Evolutionary conservation across 305 asterid species (phyloP), one percentile per base, ranked within the genome.

Genomic region (Lippia alba): DNA sequence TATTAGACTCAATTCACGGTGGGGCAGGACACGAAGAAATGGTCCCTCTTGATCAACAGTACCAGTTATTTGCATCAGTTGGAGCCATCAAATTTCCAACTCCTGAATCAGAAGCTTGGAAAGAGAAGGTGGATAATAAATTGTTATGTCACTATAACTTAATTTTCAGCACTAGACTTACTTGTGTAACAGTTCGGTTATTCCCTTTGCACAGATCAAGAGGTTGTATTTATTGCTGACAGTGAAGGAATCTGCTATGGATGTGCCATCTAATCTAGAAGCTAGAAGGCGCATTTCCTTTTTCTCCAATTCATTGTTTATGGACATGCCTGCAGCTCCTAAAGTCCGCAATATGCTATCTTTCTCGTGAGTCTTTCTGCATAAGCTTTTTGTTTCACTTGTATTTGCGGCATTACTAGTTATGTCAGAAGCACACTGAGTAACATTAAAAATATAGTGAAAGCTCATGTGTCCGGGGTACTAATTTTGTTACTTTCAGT

Each of bases 341-440:
- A 95, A 92, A 91, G 99, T 95, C 76, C 98, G 98, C 80, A 92
- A 95, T 76, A 95, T 95, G 99, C 90, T 95, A 58, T 89, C 98
- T 33, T 95, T 95, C 91, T 90, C 96, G 99, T 95, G 84, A 95
- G 98, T 92, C 64, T 65, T 67, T 69, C 8, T 19, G 18, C 41
- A 11, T 24, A n/a, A 19, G 56, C 70, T 46, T 71, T 45, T 15
- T n/a, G 12, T 41, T 44, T 55, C 39, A 20, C 48, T 69, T 64
- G 17, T 66, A 15, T 64, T 10, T 17, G 15, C 40, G 49, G 66
- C 40, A 61, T 40, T 48, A 48, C 12, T 62, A 20, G 56, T 14
- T 56, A 18, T 10, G 18, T 40, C 19, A 18, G 6, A 36, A 9
- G 12, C 78, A 50, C 20, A 4, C 49, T 15, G 4, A 32, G 10